Evolutionary conservation across 345 rosid genomes (phyloP).

Genomic region (Mallotus nudiflorus): DNA sequence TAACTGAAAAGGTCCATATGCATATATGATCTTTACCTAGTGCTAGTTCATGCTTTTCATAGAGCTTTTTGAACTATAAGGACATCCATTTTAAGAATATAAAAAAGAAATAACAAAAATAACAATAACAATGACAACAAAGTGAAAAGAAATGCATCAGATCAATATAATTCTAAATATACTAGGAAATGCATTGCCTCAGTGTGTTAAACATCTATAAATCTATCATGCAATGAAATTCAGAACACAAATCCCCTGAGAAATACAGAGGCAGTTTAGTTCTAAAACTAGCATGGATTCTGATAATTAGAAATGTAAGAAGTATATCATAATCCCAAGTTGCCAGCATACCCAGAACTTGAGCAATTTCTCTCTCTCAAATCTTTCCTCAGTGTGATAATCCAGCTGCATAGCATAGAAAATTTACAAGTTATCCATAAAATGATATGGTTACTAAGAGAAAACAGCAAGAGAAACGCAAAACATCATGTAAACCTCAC

Average conservation of each 20-base stretch:
- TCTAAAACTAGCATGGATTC: not conserved
- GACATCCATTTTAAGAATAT: no score
- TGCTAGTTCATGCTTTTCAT: no score
- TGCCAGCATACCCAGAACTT: constrained; percentile 73
- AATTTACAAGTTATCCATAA: not conserved
- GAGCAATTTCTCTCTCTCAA: constrained; percentile 87
- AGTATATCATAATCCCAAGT: not conserved
- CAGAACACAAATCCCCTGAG: not conserved
- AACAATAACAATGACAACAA: no score
- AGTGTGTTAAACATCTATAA: not conserved
- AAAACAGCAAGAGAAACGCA: not conserved
- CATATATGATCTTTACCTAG: no score
- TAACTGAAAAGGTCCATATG: no score
- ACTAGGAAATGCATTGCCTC: not conserved
- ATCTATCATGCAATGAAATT: not conserved
- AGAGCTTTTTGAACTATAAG: no score
- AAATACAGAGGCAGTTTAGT: not conserved
- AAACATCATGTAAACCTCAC: constrained; percentile 58
- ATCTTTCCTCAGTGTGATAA: constrained; percentile 75
- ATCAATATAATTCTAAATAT: not conserved
- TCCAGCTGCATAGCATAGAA: constrained; percentile 57
- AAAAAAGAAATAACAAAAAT: no score
- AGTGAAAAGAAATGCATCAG: not conserved
- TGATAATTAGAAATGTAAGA: not conserved
- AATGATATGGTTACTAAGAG: constrained; percentile 13